Base-by-base conservation (phyloP, 805 yeast genomes). In the Brettanomyces nanus region DNA sequence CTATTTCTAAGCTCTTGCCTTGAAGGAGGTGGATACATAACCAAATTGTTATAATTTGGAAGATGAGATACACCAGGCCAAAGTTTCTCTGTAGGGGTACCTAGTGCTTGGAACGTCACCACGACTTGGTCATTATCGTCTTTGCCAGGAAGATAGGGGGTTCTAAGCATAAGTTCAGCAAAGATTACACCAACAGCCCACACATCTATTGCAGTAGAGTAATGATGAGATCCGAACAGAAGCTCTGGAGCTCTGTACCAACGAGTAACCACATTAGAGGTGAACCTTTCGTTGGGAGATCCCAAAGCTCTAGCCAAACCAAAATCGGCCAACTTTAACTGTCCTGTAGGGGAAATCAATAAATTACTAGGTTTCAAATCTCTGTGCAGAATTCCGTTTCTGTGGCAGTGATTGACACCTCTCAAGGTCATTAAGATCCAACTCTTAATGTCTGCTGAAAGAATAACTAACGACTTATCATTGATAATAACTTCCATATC, bases 171-270 rank as follows among this genome's bases (percentile, higher is more conserved):
- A 48, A 92, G 63, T 52, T 92, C 99, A 0, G 97, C 97, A 65
- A 92, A 92, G 3, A 92, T 90, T 27, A 87, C 76, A 2, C 99
- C 99, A 4, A 89, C 84, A 0, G 97, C 90, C 99, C 99, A 92
- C 10, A 87, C 65, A 61, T 92, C 99, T 3, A 92, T 74, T 0
- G 94, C 94, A 2, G 80, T 80, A 0, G 95, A 81, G 52, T 92
- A 92, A 57, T 86, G 92, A 34, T 80, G 71, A 0, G 96, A 82
- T 1, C 96, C 97, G 44, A 90, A 75, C 19, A 92, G 63, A 33
- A 92, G 64, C 52, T 92, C 99, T 0, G 99, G 99, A 0, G 97
- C 95, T 39, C 97, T 66, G 59, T 92, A 92, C 99, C 99, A 92
- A 43, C 97, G 65, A 3, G 99, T 92, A 2, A 92, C 98, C 4